Base-by-base conservation (phyloP, 352 stramenopile species). In the Phytophthora meadii region DNA sequence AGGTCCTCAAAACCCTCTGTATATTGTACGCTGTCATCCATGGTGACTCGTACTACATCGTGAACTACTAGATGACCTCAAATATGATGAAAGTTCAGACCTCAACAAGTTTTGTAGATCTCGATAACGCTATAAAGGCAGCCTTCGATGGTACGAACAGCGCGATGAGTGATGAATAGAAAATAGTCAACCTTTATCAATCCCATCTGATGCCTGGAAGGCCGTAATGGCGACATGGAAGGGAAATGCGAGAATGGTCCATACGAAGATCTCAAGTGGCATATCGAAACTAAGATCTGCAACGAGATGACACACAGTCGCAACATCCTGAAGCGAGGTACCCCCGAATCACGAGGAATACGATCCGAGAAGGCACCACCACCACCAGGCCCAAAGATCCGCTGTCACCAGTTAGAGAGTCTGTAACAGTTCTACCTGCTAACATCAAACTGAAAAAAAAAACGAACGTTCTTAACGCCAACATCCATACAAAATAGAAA, bases 281-380 rank as follows among this genome's bases (percentile, higher is more conserved):
- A 32, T 5, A 50, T 50, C n/a, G 54, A 70, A 39, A 52, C 30
- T 10, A 71, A 71, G 32, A 40, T 61, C 6, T 30, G 41, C 0
- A 44, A 57, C 34, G 40, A 61, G 9, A 25, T 54, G 17, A 44
- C 42, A 11, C 41, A 28, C 9, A 61, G 59, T 30, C 49, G 55
- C 37, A 66, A 66, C 14, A 14, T 37, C 8, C 40, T 62, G 22
- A 51, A 34, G 9, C 49, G 61, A 36, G 44, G 54, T 0, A 51
- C 56, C 0, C 51, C 1, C 34, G 56, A 59, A 41, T 63, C 49
- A 1, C 17, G 17, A 1, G 49, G 57, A 9, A 66, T 50, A 8
- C 40, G 51, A 42, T 14, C 30, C 28, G 51, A 67, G 22, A 58
- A 6, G 15, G 51, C 50, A 8, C 36, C 19, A 22, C 19, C 19